Evolutionary conservation across 352 stramenopile genomes (phyloP), one percentile per base, ranked within the genome.

Genomic region (Pythium chondricola): DNA sequence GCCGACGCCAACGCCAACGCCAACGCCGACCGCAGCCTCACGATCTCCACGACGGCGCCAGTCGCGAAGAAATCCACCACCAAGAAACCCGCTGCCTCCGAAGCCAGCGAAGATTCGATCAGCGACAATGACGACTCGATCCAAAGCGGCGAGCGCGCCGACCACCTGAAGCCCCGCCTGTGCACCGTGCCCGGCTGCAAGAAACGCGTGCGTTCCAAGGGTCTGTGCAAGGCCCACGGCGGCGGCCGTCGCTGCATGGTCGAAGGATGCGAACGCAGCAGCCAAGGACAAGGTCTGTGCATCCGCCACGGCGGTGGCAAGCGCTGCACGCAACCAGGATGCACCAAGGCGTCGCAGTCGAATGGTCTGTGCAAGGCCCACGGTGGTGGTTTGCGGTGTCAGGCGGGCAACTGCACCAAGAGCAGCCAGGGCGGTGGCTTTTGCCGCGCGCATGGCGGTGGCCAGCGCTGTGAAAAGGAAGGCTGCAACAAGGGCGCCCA

Each of bases 301-400:
- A 90, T 90, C 43, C 81, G 82, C 35, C 83, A 95, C 52, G 81
- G 83, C 13, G 83, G 83, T 17, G 83, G 83, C 52, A 87, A 88
- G 52, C 74, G 82, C 32, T 93, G 80, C 61, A 87, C 74, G 24
- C 69, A 90, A 50, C 36, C 65, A 1, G 83, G 81, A 9, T 95
- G 84, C 57, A 88, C 78, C 42, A 90, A 91, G 61, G 73, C 74
- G 2, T 84, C 74, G 8, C 79, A 91, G 67, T 88, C 74, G 21
- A 91, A 93, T 31, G 81, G 81, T 2, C 74, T 93, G 4, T 95
- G 84, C 67, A 92, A 92, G 46, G 74, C 75, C 0, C 84, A 95
- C 67, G 84, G 84, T 22, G 84, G 84, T 17, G 83, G 78, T 1
- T 58, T 89, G 24, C 83, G 85, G 10, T 95, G 84, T 52, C 70